A percentile compares a stretch with the other conserved stretches of the same genome.
Evolutionary conservation across 108 stramenopile genomes (phyloP).

Genomic region (Nitzschia putrida): DNA sequence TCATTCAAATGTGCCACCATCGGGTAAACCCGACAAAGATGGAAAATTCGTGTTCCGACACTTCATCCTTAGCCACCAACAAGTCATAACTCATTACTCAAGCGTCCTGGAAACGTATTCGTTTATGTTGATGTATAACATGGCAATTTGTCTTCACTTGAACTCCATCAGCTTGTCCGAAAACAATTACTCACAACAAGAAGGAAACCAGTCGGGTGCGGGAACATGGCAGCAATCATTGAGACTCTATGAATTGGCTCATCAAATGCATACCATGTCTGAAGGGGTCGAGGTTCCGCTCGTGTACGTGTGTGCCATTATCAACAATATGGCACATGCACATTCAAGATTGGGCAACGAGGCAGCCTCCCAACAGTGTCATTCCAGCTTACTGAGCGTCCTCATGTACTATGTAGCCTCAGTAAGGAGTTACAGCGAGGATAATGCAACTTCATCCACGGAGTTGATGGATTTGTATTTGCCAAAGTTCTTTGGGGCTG

Average conservation of each 20-base stretch:
- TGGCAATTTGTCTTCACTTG: not conserved
- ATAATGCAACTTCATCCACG: too few species aligned
- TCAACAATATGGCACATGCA: constrained; percentile 1
- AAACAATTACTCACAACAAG: too few species aligned
- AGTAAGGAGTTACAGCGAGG: too few species aligned
- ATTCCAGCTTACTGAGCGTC: not conserved
- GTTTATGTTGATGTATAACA: not conserved
- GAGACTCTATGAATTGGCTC: constrained; percentile 3
- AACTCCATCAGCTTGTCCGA: too few species aligned
- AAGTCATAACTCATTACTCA: not conserved
- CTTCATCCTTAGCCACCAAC: not conserved
- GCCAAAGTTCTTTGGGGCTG: too few species aligned
- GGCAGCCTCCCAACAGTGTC: not conserved
- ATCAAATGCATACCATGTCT: not conserved
- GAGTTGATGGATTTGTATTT: too few species aligned
- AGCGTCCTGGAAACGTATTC: not conserved
- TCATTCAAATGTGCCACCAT: too few species aligned
- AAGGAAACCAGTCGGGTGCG: too few species aligned
- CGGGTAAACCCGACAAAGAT: not conserved
- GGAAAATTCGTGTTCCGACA: not conserved
- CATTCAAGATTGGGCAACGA: not conserved
- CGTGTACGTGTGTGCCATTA: not conserved
- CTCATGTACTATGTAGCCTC: not conserved
- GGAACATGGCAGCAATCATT: not conserved
- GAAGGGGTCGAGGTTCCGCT: constrained; percentile 2